These are phyloP conservation scores for Trichophyton schoenleinii DNA, from an alignment of 2,329 filamentous ascomycete genomes.

Conservation along the genomic window DNA sequence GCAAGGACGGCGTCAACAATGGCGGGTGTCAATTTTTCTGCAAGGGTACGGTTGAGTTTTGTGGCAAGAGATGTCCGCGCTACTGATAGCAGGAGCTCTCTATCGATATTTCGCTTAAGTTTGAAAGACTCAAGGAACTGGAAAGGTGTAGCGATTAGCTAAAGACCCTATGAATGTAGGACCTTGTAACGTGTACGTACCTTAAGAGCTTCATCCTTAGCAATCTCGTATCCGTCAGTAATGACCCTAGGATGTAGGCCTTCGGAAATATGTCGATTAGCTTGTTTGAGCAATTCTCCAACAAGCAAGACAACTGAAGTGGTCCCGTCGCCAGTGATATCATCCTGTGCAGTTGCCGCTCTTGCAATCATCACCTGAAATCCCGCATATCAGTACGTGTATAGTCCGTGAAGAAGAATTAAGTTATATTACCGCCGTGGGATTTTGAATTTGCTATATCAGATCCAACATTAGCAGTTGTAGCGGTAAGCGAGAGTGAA, in stretches of 20 bases:
- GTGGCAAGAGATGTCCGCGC: conserved; percentile 89
- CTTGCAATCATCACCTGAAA: conserved; percentile 53
- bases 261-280: conserved; percentile 88
- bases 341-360: conserved; percentile 92
- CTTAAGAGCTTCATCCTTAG: conserved; percentile 83
- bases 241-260: conserved; percentile 95
- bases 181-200: conserved; percentile 30
- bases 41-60: conserved; percentile 81
- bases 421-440: conserved; percentile 59
- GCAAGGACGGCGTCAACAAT: conserved; percentile 94
- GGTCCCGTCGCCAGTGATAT: conserved; percentile 95
- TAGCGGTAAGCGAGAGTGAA: neutral
- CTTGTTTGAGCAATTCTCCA: conserved; percentile 94
- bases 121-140: conserved; percentile 94
- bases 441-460: conserved; percentile 80
- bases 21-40: conserved; percentile 80
- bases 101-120: conserved; percentile 72
- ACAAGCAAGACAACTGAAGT: conserved; percentile 92
- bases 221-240: conserved; percentile 94
- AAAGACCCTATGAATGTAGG: too few species aligned
- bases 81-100: conserved; percentile 85
- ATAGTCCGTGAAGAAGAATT: conserved; percentile 7
- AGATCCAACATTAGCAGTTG: neutral
- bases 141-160: neutral
- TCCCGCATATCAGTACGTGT: conserved; percentile 6